Percentiles rank a stretch among this genome's conserved stretches.
phyloP scores from a whole-genome alignment of 208 protist species.

The Lotmaria passim region DNA sequence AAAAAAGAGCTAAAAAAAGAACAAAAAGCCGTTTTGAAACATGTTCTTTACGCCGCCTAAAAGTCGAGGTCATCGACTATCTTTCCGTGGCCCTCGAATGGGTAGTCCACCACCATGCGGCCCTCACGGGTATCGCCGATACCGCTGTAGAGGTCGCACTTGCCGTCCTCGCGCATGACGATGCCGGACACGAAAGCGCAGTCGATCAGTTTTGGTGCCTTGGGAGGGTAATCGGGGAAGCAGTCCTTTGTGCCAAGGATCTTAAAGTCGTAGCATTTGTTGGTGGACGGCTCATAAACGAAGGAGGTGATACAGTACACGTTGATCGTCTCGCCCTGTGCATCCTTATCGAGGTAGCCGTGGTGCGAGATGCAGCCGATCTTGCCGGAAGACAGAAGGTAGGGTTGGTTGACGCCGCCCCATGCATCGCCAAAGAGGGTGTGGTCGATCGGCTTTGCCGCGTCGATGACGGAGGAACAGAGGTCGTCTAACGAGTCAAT shows the following conservation, averaged over 20 bases:
- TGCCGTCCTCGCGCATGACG: slow-evolving; percentile 68
- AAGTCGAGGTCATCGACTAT: slow-evolving; percentile 56
- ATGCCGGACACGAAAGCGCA: slow-evolving; percentile 71
- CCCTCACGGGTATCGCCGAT: slow-evolving; percentile 68
- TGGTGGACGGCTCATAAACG: slow-evolving; percentile 54
- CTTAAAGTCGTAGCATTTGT: slow-evolving; percentile 58
- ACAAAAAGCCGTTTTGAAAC: slow-evolving; percentile 3
- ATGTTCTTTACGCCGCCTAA: slow-evolving; percentile 17
- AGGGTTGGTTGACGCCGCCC: slow-evolving; percentile 68
- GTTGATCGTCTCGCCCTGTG: slow-evolving; percentile 40
- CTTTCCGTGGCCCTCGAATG: slow-evolving; percentile 63
- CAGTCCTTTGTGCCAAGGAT: slow-evolving; percentile 67
- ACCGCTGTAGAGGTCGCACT: slow-evolving; percentile 75
- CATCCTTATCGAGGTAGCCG: slow-evolving; percentile 52
- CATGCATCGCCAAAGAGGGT: slow-evolving; percentile 65
- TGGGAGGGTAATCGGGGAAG: slow-evolving; percentile 62
- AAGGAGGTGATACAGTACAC: slow-evolving; percentile 75
- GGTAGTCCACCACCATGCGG: slow-evolving; percentile 72
- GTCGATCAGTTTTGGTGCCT: slow-evolving; percentile 61
- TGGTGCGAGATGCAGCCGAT: slow-evolving; percentile 72
- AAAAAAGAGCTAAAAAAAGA: slow-evolving; percentile 1
- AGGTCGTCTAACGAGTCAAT: slow-evolving; percentile 58
- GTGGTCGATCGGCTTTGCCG: slow-evolving; percentile 62
- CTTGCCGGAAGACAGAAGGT: slow-evolving; percentile 50
- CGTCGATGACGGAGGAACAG: slow-evolving; percentile 45